Conservation (phyloP, 306 rosid genomes). For the Sicyos baderoa region DNA sequence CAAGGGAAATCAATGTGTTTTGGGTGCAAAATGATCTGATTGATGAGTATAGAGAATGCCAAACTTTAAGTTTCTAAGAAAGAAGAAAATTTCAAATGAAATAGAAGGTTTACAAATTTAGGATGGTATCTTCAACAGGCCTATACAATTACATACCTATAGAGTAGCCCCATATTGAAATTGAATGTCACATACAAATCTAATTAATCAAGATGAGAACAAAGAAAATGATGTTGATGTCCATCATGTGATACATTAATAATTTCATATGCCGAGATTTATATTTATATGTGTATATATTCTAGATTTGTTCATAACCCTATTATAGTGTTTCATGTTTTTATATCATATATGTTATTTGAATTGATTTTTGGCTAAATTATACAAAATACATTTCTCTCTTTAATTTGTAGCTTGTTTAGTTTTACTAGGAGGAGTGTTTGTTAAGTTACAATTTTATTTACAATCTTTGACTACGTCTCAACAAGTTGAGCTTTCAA, state of each 20-base stretch:
- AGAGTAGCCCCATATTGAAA: constrained; percentile 6
- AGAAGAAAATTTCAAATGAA: neutral
- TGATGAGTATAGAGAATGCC: neutral
- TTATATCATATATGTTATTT: neutral
- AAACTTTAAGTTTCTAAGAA: neutral
- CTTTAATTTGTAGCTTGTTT: neutral
- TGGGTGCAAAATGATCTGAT: neutral
- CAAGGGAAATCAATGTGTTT: neutral
- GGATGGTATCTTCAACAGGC: neutral
- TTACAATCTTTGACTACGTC: no score
- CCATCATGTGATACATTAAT: neutral
- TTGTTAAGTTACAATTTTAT: no score
- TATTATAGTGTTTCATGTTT: neutral
- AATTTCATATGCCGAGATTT: neutral
- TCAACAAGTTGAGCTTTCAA: no score
- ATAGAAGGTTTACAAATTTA: constrained; percentile 6
- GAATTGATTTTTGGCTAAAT: neutral
- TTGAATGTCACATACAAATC: neutral
- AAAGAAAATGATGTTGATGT: neutral
- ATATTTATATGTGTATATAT: neutral
- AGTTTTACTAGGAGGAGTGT: neutral
- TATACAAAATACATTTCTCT: neutral
- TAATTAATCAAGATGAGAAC: neutral
- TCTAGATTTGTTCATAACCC: neutral
- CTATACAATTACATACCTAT: neutral